phyloP scores from a whole-genome alignment of 2,329 filamentous ascomycete genomes.

The Nannizzia gypsea region DNA sequence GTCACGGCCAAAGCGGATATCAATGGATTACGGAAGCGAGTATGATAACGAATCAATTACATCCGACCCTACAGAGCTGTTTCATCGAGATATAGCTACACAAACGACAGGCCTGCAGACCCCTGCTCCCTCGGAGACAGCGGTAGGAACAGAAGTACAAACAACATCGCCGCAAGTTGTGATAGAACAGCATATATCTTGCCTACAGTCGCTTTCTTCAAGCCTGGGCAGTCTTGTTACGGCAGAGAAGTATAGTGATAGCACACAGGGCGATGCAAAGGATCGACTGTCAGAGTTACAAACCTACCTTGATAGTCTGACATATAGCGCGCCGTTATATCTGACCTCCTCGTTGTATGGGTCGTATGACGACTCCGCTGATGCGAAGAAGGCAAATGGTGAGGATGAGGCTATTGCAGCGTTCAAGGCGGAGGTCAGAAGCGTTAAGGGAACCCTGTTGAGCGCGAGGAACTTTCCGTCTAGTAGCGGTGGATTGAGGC shows the following conservation, averaged over 20 bases:
- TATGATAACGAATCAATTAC: constrained; percentile 37
- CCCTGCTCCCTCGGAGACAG: constrained; percentile 16
- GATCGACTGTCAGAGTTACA: constrained; percentile 35
- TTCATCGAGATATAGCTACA: constrained; percentile 51
- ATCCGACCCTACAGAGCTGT: constrained; percentile 52
- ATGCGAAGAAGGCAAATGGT: constrained; percentile 19
- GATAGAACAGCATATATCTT: constrained; percentile 30
- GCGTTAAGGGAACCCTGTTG: constrained; percentile 52
- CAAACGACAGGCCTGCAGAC: constrained; percentile 44
- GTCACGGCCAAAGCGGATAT: constrained; percentile 14
- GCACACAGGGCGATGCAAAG: constrained; percentile 25
- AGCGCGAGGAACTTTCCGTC: constrained; percentile 50
- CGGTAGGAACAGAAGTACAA: constrained; percentile 17
- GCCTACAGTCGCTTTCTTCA: constrained; percentile 40
- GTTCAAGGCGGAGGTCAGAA: constrained; percentile 49
- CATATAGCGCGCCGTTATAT: constrained; percentile 27
- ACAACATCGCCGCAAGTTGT: constrained; percentile 14
- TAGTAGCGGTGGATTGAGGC: constrained; percentile 10
- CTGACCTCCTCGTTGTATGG: constrained; percentile 23
- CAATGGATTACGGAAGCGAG: constrained; percentile 26
- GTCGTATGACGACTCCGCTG: constrained; percentile 21
- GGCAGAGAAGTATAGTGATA: constrained; percentile 26
- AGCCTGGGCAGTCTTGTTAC: constrained; percentile 40
- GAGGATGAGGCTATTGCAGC: constrained; percentile 47
- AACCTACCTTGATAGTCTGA: constrained; percentile 41